phyloP scores from a whole-genome alignment of 2,329 filamentous ascomycete genomes.

The Nigrospora sphaerica region DNA sequence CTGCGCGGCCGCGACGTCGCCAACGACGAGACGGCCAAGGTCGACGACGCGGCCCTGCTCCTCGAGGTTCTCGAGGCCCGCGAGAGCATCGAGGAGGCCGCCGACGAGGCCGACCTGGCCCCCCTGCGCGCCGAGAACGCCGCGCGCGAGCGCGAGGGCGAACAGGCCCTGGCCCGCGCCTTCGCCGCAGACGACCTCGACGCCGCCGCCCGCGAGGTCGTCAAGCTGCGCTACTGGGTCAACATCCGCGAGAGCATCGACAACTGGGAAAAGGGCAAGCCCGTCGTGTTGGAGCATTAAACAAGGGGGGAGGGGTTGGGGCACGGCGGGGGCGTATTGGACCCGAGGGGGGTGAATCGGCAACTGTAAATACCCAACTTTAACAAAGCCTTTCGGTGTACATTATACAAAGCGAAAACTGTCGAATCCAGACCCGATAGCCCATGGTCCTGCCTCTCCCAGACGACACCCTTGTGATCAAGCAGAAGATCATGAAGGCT shows the following conservation, averaged over 20 bases:
- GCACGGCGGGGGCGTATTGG: not conserved
- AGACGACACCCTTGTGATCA: no score
- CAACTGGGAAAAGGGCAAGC: conserved; percentile 76
- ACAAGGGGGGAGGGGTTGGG: not conserved
- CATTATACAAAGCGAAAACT: no score
- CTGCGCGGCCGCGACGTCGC: conserved; percentile 69
- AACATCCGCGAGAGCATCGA: conserved; percentile 76
- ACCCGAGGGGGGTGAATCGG: not conserved
- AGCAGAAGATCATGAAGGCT: no score
- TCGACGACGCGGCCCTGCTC: conserved; percentile 63
- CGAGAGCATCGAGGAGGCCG: conserved; percentile 67
- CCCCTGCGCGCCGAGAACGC: conserved; percentile 60
- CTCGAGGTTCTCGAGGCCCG: conserved; percentile 74
- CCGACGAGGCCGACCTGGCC: conserved; percentile 56
- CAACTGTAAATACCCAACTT: no score
- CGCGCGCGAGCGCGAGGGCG: conserved; percentile 54
- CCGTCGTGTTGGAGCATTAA: conserved; percentile 45
- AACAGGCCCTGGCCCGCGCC: conserved; percentile 52
- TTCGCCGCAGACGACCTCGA: conserved; percentile 63
- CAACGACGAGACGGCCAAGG: conserved; percentile 67
- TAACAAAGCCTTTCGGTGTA: no score
- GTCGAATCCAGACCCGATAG: no score
- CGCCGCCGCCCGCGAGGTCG: conserved; percentile 62
- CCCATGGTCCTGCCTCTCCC: no score
- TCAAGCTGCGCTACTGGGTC: conserved; percentile 81